Conservation (phyloP, 352 stramenopile genomes). For the Globisporangium viniferum region DNA sequence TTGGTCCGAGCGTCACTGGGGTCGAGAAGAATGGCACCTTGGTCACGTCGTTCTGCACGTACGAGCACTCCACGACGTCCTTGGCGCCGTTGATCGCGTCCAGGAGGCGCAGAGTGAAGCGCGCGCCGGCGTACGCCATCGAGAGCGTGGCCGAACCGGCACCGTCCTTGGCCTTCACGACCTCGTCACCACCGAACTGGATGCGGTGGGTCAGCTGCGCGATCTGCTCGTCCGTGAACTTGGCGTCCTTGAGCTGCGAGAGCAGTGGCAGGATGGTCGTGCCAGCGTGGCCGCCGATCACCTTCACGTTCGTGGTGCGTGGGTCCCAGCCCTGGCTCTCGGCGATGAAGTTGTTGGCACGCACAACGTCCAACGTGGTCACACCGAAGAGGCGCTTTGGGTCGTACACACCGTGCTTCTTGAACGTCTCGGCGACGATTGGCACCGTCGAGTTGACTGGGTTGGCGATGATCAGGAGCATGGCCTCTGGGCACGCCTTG, state of each 20-base stretch:
- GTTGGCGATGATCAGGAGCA: constrained; percentile 98
- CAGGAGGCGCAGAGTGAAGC: constrained; percentile 93
- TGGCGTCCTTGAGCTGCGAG: constrained; percentile 92
- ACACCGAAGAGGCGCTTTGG: constrained; percentile 97
- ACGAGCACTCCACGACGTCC: constrained; percentile 96
- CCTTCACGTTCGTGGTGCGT: constrained; percentile 86
- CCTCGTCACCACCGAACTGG: constrained; percentile 93
- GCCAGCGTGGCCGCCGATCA: constrained; percentile 98
- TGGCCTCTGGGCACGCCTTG: constrained; percentile 95
- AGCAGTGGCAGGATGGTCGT: constrained; percentile 99
- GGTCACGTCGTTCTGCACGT: constrained; percentile 95
- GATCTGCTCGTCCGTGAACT: constrained; percentile 94
- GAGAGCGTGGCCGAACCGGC: constrained; percentile 97
- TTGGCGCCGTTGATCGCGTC: constrained; percentile 94
- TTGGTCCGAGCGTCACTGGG: constrained; percentile 93
- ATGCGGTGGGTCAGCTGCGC: constrained; percentile 95
- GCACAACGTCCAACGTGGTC: constrained; percentile 97
- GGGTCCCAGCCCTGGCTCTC: constrained; percentile 79
- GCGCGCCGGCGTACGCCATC: constrained; percentile 98
- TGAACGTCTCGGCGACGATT: constrained; percentile 98
- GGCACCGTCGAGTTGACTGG: constrained; percentile 99
- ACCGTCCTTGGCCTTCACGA: constrained; percentile 97
- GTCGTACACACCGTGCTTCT: constrained; percentile 95
- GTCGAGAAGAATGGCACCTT: constrained; percentile 95
- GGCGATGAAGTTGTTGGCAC: constrained; percentile 95